A percentile compares a stretch with the other conserved stretches of the same genome.
These are phyloP conservation scores for Lactifluus subvellereus DNA, from an alignment of 768 basidiomycete genomes.

Conservation along the genomic window DNA sequence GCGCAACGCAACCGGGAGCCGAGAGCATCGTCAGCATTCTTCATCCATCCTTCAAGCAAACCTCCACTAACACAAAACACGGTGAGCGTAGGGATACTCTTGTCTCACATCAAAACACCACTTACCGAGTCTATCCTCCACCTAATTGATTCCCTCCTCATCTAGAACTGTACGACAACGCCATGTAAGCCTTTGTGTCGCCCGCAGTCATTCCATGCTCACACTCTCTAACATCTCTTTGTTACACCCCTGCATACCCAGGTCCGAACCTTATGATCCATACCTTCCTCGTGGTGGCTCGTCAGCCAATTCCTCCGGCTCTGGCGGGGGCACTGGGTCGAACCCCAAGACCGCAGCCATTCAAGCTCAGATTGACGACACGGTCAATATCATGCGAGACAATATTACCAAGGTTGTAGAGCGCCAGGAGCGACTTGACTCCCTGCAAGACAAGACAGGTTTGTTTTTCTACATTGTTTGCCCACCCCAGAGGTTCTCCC, in stretches of 20 bases:
- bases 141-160: not conserved
- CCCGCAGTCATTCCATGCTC: conserved; percentile 9
- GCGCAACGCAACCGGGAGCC: not conserved
- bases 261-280: conserved; percentile 99
- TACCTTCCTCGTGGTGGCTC: conserved; percentile 86
- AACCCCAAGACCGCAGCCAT: conserved; percentile 90
- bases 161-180: conserved; percentile 15
- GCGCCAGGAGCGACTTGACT: conserved; percentile 89
- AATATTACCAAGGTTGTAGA: conserved; percentile 97
- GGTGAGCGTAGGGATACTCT: conserved; percentile 18
- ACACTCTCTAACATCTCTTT: conserved; percentile 18
- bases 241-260: conserved; percentile 32
- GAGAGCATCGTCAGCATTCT: not conserved
- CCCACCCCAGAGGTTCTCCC: not conserved
- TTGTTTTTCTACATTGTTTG: conserved; percentile 29
- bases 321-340: conserved; percentile 38
- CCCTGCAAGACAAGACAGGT: conserved; percentile 98
- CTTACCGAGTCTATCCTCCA: not conserved
- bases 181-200: conserved; percentile 17
- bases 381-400: conserved; percentile 95
- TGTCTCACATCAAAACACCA: not conserved
- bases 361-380: conserved; percentile 95
- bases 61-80: conserved; percentile 6
- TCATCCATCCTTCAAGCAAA: conserved; percentile 5
- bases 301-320: conserved; percentile 45